Percentiles rank a stretch among this genome's conserved stretches.
Evolutionary conservation across 169 alveolate species (phyloP).

Genomic region (Eimeria acervulina): DNA sequence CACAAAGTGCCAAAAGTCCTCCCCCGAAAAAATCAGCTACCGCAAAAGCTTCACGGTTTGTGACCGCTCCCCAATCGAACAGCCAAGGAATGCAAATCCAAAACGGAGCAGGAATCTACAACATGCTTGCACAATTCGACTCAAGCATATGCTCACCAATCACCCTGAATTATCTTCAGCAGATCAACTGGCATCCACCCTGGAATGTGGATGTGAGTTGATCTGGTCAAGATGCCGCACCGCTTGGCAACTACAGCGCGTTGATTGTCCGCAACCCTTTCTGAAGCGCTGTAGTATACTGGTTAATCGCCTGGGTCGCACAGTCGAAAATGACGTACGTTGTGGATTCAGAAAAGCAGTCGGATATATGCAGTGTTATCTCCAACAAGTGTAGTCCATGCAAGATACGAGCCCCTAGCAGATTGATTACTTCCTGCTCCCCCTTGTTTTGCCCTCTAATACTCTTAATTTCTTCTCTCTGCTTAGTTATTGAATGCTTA

Average conservation of each 20-base stretch:
- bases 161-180: no score
- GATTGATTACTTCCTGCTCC: background rate
- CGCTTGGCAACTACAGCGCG: background rate
- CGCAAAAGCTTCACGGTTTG: background rate
- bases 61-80: no score
- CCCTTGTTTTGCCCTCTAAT: background rate
- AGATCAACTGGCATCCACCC: no score
- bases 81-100: background rate
- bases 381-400: background rate
- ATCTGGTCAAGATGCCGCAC: background rate
- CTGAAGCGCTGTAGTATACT: conserved; percentile 84
- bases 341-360: background rate
- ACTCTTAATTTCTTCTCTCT: background rate
- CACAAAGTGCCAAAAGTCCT: background rate
- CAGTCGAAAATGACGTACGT: background rate
- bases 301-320: conserved; percentile 84
- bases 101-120: background rate
- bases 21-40: background rate
- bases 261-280: conserved; percentile 79
- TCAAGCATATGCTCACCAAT: background rate
- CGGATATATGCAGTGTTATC: background rate
- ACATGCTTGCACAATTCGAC: background rate
- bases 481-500: background rate
- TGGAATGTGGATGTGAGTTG: background rate
- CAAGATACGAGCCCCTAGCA: background rate